Conservation (phyloP, 768 basidiomycete species). For the Auriscalpium microsporum region DNA sequence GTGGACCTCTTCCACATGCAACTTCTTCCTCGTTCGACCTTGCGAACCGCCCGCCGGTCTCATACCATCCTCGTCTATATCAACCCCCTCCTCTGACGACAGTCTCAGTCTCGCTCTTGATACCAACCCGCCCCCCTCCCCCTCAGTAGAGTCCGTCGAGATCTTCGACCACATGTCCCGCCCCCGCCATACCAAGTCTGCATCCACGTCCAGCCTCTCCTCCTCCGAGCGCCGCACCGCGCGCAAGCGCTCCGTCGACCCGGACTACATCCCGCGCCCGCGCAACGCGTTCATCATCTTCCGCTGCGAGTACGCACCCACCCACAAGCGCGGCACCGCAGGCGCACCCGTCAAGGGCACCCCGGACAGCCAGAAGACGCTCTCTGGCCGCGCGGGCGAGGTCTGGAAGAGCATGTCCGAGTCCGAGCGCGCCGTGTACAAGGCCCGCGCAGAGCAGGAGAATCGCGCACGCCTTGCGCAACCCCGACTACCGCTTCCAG, state of each 20-base stretch:
- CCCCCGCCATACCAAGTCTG: neutral
- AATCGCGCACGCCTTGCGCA: constrained; percentile 45
- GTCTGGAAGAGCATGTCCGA: constrained; percentile 57
- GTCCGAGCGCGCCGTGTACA: constrained; percentile 42
- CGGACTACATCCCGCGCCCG: constrained; percentile 57
- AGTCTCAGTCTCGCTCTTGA: neutral
- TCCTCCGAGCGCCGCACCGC: constrained; percentile 34
- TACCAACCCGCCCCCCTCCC: neutral
- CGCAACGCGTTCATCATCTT: constrained; percentile 69
- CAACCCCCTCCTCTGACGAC: constrained; percentile 3
- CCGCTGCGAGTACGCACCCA: constrained; percentile 52
- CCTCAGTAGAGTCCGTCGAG: constrained; percentile 4
- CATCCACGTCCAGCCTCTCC: constrained; percentile 13
- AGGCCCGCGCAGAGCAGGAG: constrained; percentile 45
- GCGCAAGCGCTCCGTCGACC: constrained; percentile 36
- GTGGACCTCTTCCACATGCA: constrained; percentile 9
- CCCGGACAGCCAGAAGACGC: constrained; percentile 34
- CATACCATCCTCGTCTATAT: constrained; percentile 5
- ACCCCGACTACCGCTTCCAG: constrained; percentile 59
- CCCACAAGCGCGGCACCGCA: constrained; percentile 33
- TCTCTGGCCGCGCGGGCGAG: constrained; percentile 71
- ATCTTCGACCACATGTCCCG: constrained; percentile 2
- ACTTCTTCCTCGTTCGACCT: neutral
- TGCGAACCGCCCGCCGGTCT: neutral
- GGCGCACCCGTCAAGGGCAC: constrained; percentile 14